Conservation (phyloP, 805 yeast genomes). For the Sugiyamaella valdiviana region DNA sequence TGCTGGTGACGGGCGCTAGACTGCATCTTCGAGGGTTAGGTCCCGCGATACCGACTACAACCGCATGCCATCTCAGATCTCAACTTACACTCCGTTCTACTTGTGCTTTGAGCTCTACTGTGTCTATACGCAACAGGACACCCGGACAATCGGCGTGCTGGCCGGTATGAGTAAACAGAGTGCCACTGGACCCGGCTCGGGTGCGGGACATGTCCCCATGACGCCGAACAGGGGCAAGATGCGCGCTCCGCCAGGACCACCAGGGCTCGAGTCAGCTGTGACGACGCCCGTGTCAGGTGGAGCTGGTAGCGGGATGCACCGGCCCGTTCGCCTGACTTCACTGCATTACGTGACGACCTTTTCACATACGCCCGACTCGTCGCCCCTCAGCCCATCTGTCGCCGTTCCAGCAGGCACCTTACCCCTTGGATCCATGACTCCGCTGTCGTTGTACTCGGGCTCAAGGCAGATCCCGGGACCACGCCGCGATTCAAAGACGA, state of each 20-base stretch:
- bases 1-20: no score
- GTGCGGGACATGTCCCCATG: no score
- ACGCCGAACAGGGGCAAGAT: not conserved
- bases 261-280: not conserved
- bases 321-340: not conserved
- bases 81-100: no score
- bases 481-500: not conserved
- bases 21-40: no score
- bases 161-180: no score
- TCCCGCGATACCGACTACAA: no score
- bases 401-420: constrained; percentile 1
- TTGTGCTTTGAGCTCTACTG: no score
- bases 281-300: not conserved
- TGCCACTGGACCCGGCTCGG: no score
- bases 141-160: no score
- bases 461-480: not conserved
- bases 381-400: constrained; percentile 18
- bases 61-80: no score
- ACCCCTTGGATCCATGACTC: not conserved
- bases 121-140: no score
- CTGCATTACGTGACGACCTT: constrained; percentile 14
- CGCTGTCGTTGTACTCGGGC: not conserved
- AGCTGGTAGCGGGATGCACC: not conserved
- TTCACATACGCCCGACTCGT: constrained; percentile 19
- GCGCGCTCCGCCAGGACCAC: not conserved